Conservation (phyloP, 78 protist genomes). For the Dictyostelium capitatum region DNA sequence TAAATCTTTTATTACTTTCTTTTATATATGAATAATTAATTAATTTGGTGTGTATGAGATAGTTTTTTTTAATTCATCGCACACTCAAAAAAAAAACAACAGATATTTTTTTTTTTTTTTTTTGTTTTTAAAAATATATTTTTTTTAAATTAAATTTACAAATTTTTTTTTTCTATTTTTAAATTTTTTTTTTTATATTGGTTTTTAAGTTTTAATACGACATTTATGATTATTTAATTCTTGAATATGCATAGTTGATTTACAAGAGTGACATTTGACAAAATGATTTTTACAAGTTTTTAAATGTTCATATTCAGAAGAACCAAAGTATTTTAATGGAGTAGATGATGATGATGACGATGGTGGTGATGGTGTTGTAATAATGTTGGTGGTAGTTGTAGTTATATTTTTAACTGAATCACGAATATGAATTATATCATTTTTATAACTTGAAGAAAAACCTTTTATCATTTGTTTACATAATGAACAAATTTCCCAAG, state of each 20-base stretch:
- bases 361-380: too few relatives aligned
- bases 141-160: background rate
- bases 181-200: background rate
- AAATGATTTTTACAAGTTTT: constrained; percentile 14
- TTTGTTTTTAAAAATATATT: background rate
- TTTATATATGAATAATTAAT: too few relatives aligned
- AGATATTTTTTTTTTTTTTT: background rate
- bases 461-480: constrained; percentile 27
- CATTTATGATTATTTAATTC: constrained; percentile 18
- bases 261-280: constrained; percentile 32
- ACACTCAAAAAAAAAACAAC: background rate
- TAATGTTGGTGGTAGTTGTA: too few relatives aligned
- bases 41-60: too few relatives aligned
- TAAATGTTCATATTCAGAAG: constrained; percentile 28
- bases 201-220: background rate
- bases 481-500: constrained; percentile 19
- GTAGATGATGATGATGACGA: background rate
- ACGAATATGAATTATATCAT: constrained; percentile 23
- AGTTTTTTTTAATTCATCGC: too few relatives aligned
- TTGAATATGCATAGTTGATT: background rate
- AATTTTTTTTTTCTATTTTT: background rate
- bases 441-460: constrained; percentile 18
- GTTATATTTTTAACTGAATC: background rate
- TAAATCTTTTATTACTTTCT: too few relatives aligned
- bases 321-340: too few relatives aligned